Base-by-base conservation (phyloP, 768 basidiomycete genomes). In the Sistotremastrum niveocremeum region DNA sequence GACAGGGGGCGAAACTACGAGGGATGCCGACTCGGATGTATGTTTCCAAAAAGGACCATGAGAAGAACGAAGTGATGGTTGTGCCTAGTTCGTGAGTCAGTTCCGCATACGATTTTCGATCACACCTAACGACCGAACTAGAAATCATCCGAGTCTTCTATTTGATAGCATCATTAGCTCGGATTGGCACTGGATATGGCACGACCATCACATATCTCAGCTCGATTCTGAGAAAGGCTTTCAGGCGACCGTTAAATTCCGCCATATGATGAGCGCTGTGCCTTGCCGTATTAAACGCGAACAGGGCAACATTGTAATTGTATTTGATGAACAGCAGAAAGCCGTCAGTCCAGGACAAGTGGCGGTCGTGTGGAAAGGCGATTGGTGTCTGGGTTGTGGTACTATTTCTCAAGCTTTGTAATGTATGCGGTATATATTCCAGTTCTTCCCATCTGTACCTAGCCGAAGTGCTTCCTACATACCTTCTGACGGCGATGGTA, bases 341-440 rank as follows among this genome's bases (percentile, higher is more conserved):
- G 81, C 77, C 5, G 77, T 90, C 10, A 71, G 86, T 0, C 74
- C 79, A 0, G 93, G 93, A 1, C 93, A 97, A 61, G 74, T 84
- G 31, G 81, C 79, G 5, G 79, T 74, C 0, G 52, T 94, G 2
- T 95, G 79, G 61, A 70, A 77, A 46, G 77, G 68, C 2, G 71
- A 78, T 39, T 82, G 81, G 79, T 91, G 88, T 60, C 66, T 94
- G 32, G 91, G 91, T 2, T 84, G 82, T 56, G 91, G 88, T 33
- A 62, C 71, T 5, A 90, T 95, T 42, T 20, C 20, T 20, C 1
- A 20, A 2, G 20, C 20, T 20, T 20, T 20, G 20, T 20, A 20
- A 20, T 20, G 1, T 20, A 20, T 20, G 20, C 20, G 2, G 20
- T 20, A 20, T 20, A 20, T 20, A 20, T 20, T 20, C 20, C 20